These are phyloP conservation scores for Hymenotorrendiella dingleyae DNA, from an alignment of 2,329 filamentous ascomycete species.

Conservation along the genomic window DNA sequence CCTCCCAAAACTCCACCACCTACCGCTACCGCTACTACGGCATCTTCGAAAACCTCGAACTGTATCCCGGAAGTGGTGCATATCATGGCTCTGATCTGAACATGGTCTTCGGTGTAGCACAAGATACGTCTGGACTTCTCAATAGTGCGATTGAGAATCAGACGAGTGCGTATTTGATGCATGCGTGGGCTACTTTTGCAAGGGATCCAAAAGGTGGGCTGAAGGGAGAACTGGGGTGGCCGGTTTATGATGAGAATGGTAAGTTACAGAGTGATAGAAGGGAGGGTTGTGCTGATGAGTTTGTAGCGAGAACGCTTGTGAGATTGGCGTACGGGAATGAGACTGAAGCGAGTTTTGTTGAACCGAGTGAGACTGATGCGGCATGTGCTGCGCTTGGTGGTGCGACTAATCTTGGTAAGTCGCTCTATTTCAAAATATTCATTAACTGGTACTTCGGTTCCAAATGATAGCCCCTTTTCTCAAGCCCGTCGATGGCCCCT, in stretches of 20 bases:
- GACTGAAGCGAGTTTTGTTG: not conserved
- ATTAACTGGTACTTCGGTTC: too few species aligned
- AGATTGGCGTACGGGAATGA: not conserved
- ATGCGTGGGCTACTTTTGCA: conserved; percentile 32
- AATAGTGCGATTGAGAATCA: conserved; percentile 7
- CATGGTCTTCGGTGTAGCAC: conserved; percentile 25
- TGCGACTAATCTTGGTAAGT: too few species aligned
- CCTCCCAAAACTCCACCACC: conserved; percentile 19
- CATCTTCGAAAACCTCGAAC: conserved; percentile 25
- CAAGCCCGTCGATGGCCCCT: too few species aligned
- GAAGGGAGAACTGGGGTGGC: conserved; percentile 14
- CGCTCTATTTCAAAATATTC: too few species aligned
- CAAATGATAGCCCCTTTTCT: too few species aligned
- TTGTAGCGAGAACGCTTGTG: not conserved
- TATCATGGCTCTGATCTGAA: conserved; percentile 30
- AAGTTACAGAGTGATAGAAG: too few species aligned
- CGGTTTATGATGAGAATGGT: conserved; percentile 3
- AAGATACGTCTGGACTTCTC: conserved; percentile 23
- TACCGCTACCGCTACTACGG: conserved; percentile 32
- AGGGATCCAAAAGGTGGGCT: conserved; percentile 29
- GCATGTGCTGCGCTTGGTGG: too few species aligned
- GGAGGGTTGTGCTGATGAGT: too few species aligned
- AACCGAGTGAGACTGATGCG: not conserved
- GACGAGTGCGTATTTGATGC: conserved; percentile 19
- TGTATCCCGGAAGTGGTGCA: conserved; percentile 24